Base-by-base conservation (phyloP, 2,329 filamentous ascomycete genomes). In the Alternaria burnsii region DNA sequence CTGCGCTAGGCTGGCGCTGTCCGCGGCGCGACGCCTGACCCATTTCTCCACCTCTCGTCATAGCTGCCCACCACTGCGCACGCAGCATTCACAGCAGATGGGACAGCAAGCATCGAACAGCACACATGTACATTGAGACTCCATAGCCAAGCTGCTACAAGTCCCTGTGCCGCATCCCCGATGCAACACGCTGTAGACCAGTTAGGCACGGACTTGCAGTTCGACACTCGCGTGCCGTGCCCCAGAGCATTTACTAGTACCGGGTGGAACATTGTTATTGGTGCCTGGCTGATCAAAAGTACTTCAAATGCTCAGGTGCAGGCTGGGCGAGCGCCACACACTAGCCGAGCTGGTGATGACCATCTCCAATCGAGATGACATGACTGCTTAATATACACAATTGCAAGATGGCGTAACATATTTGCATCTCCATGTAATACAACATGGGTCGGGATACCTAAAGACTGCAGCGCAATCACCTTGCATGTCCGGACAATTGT, bases 1-100 rank as follows among this genome's bases (percentile, higher is more conserved):
- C 40, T 62, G 65, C 70, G 58, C 71, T 70, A 72, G 63, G 64
- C 62, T 68, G 68, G 66, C 62, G 64, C 71, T 69, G 68, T 68
- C 65, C 57, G 53, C 66, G 65, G 70, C 64, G 62, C 64, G 55
- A 52, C 61, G 65, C 67, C 68, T 69, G 56, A 55, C 67, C 63
- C 61, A 58, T 66, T 63, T 51, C 59, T 68, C 57, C 62, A 59
- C 59, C 43, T 65, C 69, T 71, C 69, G 66, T 71, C 70, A 73
- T 66, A 62, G 62, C 62, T 68, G 59, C 55, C 65, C 66, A 54
- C 50, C 32, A 50, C 48, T 46, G 34, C 38, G 47, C 56, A 59
- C 62, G 55, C 38, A 63, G 50, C 54, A 56, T 55, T 65, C 41
- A 30, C 55, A 58, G 22, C 48, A 55, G 14, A 34, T 38, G 46